These are phyloP conservation scores for Naganishia sp. DNA, from an alignment of 1,284 basidiomycete genomes.

Conservation along the genomic window DNA sequence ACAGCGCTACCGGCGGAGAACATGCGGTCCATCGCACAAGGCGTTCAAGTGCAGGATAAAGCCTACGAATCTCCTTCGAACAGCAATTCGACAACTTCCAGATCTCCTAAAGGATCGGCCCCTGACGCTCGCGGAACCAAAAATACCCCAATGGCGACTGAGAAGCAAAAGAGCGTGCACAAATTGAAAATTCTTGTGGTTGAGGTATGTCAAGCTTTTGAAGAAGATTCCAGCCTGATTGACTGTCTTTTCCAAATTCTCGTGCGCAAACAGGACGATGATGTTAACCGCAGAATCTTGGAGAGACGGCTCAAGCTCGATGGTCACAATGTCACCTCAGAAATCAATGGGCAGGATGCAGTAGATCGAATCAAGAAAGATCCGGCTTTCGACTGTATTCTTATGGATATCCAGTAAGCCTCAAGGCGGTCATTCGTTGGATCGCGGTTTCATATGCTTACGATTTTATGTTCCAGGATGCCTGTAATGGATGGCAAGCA, in stretches of 20 bases:
- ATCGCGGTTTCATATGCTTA: conserved; percentile 18
- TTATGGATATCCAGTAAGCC: conserved; percentile 82
- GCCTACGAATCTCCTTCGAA: conserved; percentile 8
- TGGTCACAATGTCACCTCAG: conserved; percentile 67
- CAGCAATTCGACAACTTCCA: not conserved
- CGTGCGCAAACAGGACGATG: conserved; percentile 62
- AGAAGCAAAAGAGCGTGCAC: conserved; percentile 34
- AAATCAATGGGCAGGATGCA: conserved; percentile 76
- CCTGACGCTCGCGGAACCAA: conserved; percentile 33
- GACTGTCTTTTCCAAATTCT: conserved; percentile 9
- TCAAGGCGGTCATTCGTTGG: not conserved
- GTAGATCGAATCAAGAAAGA: conserved; percentile 65
- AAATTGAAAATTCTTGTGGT: conserved; percentile 68
- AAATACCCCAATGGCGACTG: not conserved
- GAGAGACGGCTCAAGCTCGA: conserved; percentile 68
- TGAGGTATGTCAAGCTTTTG: conserved; percentile 59
- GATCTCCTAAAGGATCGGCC: not conserved
- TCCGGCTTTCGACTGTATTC: conserved; percentile 68
- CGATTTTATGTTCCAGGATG: conserved; percentile 60
- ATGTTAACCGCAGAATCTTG: conserved; percentile 73
- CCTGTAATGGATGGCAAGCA: conserved; percentile 77
- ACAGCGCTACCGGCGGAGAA: not conserved
- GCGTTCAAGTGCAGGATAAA: conserved; percentile 13
- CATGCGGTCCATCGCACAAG: not conserved
- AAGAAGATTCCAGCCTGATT: not conserved